phyloP scores from a whole-genome alignment of 345 rosid genomes.

The Sisymbrium irio region DNA sequence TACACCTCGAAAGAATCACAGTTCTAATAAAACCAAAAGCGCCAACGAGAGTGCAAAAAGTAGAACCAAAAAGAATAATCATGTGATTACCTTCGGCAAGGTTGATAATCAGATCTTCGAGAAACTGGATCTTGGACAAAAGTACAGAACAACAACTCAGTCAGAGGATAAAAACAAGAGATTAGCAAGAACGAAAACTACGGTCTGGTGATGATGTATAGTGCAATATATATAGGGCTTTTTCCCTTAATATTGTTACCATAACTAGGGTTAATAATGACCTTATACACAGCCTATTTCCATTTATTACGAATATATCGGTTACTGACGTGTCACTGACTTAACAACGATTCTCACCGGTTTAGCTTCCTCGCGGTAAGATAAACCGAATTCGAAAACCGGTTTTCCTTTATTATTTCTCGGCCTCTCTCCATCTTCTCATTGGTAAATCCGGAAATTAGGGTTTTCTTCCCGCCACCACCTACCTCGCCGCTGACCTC shows the following conservation, averaged over 20 bases:
- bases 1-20: not conserved
- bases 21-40: not conserved
- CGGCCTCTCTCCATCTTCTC: not conserved
- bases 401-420: not conserved
- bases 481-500: constrained; percentile 10
- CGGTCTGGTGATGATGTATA: not conserved
- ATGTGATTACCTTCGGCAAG: constrained; percentile 5
- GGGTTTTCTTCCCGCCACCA: constrained; percentile 29
- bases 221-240: not conserved
- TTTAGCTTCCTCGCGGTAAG: not conserved
- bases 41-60: not conserved
- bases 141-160: too few relatives aligned
- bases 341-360: not conserved
- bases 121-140: not conserved
- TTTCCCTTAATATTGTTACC: not conserved
- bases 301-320: not conserved
- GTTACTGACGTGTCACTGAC: constrained; percentile 1
- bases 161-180: constrained; percentile 4
- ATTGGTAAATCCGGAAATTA: not conserved
- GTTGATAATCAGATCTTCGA: not conserved
- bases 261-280: not conserved
- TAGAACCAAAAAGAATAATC: not conserved
- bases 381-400: not conserved
- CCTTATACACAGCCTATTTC: not conserved
- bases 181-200: not conserved